Base-by-base conservation (phyloP, 2,329 filamentous ascomycete genomes). In the Penicillium sp. region DNA sequence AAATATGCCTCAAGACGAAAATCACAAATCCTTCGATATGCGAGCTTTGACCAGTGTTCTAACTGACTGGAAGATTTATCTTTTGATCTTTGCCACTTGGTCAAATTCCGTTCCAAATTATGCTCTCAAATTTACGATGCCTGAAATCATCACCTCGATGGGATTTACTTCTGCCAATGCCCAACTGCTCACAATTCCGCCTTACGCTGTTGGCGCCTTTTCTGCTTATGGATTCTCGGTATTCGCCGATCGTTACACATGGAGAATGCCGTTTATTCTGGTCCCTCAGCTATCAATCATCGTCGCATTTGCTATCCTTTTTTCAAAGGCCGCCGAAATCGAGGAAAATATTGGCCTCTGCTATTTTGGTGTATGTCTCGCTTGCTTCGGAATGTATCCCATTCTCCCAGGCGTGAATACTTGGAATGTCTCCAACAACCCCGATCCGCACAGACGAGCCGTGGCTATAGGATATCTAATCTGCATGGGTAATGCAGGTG, bases 341-440 rank as follows among this genome's bases (percentile, higher is more conserved):
- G 54, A 68, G 17, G 52, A 70, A 20, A 76, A 78, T 46, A 68
- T 79, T 15, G 72, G 67, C 0, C 58, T 73, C 0, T 73, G 73
- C 46, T 78, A 77, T 53, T 77, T 78, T 42, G 75, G 70, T 1
- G 71, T 79, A 24, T 75, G 72, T 32, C 59, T 80, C 4, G 72
- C 76, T 0, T 77, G 68, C 24, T 66, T 74, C 8, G 72, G 75
- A 21, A 71, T 76, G 62, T 77, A 77, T 41, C 75, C 75, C 0
- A 75, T 76, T 37, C 67, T 73, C 1, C 74, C 75, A 0, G 74
- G 67, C 2, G 69, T 69, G 18, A 75, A 72, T 27, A 68, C 74
- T 0, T 78, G 76, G 75, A 74, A 70, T 29, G 67, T 73, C 0
- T 67, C 65, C 49, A 78, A 78, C 46, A 64, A 70, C 0, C 68